These are phyloP conservation scores for Cercospora janseana DNA, from an alignment of 2,329 filamentous ascomycete species.

Conservation along the genomic window DNA sequence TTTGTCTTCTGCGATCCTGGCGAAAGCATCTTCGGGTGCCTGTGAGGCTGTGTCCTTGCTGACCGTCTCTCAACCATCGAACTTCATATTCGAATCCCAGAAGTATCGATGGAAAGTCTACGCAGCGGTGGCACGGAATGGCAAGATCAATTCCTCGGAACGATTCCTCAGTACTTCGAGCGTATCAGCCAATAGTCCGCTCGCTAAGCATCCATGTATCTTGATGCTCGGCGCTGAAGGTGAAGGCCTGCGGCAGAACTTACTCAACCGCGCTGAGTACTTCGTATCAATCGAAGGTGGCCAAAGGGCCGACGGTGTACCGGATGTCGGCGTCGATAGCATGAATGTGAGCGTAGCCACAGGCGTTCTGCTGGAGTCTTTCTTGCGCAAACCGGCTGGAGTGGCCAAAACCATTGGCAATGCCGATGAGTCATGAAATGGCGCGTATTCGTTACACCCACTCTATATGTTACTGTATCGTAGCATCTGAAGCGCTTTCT, in stretches of 20 bases:
- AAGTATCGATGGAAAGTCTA: constrained; percentile 78
- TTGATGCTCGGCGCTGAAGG: constrained; percentile 83
- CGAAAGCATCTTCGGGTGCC: constrained; percentile 87
- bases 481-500: background rate
- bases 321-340: constrained; percentile 70
- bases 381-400: constrained; percentile 42
- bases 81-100: constrained; percentile 68
- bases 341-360: constrained; percentile 91
- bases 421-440: background rate
- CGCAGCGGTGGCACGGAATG: constrained; percentile 60
- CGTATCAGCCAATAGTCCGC: constrained; percentile 28
- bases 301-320: constrained; percentile 17
- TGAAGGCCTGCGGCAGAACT: constrained; percentile 63
- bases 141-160: constrained; percentile 9
- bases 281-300: constrained; percentile 57
- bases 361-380: constrained; percentile 69
- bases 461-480: background rate
- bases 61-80: constrained; percentile 62
- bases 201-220: constrained; percentile 61
- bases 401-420: constrained; percentile 6
- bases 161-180: constrained; percentile 19
- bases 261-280: constrained; percentile 65
- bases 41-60: constrained; percentile 77
- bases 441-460: background rate
- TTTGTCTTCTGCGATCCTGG: constrained; percentile 70